Base-by-base conservation (phyloP, 1,284 basidiomycete species). In the Phylloboletellus chloephorus region DNA sequence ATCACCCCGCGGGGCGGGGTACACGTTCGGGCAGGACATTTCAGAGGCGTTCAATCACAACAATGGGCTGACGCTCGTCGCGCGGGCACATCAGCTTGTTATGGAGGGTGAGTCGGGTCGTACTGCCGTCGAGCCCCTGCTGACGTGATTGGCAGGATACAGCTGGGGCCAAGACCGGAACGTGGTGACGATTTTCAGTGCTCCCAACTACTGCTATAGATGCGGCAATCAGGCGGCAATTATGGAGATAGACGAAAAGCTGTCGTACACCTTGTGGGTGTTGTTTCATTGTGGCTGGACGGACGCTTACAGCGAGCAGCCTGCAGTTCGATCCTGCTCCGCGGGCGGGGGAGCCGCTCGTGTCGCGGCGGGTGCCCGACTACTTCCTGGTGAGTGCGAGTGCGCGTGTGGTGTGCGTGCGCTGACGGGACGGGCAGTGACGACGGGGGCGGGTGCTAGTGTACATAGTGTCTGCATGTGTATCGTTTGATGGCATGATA, bases 161-260 rank as follows among this genome's bases (percentile, higher is more conserved):
- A 95, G 93, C 64, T 98, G 95, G 94, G 93, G 93, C 49, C 95
- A 98, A 69, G 95, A 98, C 69, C 80, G 93, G 63, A 98, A 98
- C 62, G 96, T 98, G n/a, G 95, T 98, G 51, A 98, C 95, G 33
- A 98, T 98, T 63, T 98, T 98, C 73, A 97, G 94, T 51, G 95
- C 95, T 55, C 95, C 95, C 35, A 97, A 97, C 70, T 96, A 96
- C 70, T 98, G 96, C 71, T 98, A 99, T 75, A 79, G 96, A 64
- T 98, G 96, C 65, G 95, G 95, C 42, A 99, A 99, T 68, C 96
- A 98, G 65, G 95, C 95, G 35, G 96, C 96, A 36, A 99, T 99
- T 65, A 96, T 99, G 86, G 95, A 98, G 70, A 97, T 98, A 67
- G 95, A 98, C 68, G 96, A 98, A 77, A 93, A 93, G 74, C 74